Conservation (phyloP, 148 eudicot genomes). For the Rhododendron kiyosumense region DNA sequence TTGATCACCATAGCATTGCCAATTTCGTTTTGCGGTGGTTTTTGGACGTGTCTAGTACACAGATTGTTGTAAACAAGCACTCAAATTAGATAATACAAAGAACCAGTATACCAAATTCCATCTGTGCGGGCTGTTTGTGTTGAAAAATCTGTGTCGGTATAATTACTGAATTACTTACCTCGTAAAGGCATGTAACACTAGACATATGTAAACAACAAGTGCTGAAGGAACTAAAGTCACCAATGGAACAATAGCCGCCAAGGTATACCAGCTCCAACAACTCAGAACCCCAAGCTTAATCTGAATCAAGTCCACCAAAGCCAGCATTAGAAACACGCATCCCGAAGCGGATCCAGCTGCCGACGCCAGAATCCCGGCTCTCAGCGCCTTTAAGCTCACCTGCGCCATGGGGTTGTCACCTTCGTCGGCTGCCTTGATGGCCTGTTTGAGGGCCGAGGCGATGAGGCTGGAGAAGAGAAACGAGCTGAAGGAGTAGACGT, state of each 20-base stretch:
- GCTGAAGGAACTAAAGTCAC: constrained; percentile 25
- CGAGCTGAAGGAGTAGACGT: constrained; percentile 48
- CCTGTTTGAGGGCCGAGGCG: constrained; percentile 39
- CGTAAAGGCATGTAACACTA: constrained; percentile 25
- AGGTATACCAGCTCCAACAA: constrained; percentile 22
- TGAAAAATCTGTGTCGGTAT: too few relatives aligned
- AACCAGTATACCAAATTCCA: not conserved
- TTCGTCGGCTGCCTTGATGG: constrained; percentile 11
- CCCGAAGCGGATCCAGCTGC: constrained; percentile 25
- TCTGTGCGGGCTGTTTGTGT: too few relatives aligned
- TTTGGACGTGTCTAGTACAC: too few relatives aligned
- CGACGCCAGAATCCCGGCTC: constrained; percentile 28
- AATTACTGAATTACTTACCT: not conserved
- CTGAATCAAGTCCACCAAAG: constrained; percentile 29
- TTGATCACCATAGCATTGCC: not conserved
- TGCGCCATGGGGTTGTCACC: not conserved
- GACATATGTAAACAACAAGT: constrained; percentile 22
- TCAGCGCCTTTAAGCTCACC: constrained; percentile 17
- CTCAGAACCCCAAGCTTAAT: constrained; percentile 31
- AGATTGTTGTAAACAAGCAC: not conserved
- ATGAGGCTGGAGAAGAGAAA: constrained; percentile 50
- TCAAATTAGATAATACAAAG: not conserved
- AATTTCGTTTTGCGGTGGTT: not conserved
- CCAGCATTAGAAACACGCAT: constrained; percentile 26
- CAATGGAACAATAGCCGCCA: constrained; percentile 21